Conservation (phyloP, 1,284 basidiomycete genomes). For the Wolfiporia cocos region DNA sequence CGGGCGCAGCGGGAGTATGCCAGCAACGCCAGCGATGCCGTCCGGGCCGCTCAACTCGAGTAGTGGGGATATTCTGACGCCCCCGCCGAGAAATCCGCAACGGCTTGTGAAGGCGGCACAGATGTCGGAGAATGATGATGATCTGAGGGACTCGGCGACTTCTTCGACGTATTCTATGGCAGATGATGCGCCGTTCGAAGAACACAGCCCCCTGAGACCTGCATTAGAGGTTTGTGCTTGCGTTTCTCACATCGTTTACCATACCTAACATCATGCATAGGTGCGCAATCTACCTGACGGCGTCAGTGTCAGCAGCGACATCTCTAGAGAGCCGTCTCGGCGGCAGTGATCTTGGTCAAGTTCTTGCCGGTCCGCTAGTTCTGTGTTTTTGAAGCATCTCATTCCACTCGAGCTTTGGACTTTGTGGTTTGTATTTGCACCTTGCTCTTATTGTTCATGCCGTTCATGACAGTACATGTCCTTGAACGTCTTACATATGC, state of each 20-base stretch:
- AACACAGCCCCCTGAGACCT: conserved; percentile 25
- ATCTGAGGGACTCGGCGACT: conserved; percentile 25
- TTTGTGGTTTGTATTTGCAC: too few relatives aligned
- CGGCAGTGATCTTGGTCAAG: conserved; percentile 2
- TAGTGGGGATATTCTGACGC: conserved; percentile 23
- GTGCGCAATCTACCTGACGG: conserved; percentile 23
- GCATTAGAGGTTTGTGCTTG: neutral
- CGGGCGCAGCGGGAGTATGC: conserved; percentile 16
- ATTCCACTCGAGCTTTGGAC: too few relatives aligned
- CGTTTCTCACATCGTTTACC: too few relatives aligned
- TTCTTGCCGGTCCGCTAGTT: neutral
- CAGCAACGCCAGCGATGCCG: conserved; percentile 16
- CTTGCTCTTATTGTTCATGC: conserved; percentile 1
- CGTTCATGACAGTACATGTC: conserved; percentile 2
- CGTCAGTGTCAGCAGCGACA: conserved; percentile 13
- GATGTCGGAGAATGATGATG: conserved; percentile 33
- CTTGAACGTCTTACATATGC: neutral
- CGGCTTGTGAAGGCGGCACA: conserved; percentile 14
- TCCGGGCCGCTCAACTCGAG: conserved; percentile 11
- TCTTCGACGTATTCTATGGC: conserved; percentile 25
- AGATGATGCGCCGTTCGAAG: conserved; percentile 38
- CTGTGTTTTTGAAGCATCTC: neutral
- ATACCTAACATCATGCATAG: conserved; percentile 8
- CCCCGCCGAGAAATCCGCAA: conserved; percentile 41
- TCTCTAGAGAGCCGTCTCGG: conserved; percentile 19